Evolutionary conservation across 768 basidiomycete genomes (phyloP).

Genomic region (Coprinellus micaceus): DNA sequence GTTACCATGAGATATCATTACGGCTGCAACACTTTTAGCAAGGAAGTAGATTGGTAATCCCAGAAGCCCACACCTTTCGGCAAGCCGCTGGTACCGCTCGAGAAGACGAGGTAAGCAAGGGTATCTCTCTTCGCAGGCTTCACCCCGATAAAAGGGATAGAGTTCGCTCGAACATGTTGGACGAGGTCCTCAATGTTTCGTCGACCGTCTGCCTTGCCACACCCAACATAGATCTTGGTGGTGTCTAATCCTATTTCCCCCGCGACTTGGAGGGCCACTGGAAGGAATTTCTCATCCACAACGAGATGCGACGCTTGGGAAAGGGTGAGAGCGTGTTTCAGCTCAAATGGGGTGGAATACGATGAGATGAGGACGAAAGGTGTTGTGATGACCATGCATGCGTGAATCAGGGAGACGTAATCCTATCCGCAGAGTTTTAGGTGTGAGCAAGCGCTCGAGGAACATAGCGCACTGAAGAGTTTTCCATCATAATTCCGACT

Average conservation of each 20-base stretch:
- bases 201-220: slow-evolving; percentile 37
- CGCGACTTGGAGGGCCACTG: slow-evolving; percentile 28
- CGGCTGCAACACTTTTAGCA: slow-evolving; percentile 35
- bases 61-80: slow-evolving; percentile 54
- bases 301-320: slow-evolving; percentile 33
- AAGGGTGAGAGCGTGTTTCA: slow-evolving; percentile 31
- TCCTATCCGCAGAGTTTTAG: slow-evolving; percentile 22
- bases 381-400: slow-evolving; percentile 27
- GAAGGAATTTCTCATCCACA: slow-evolving; percentile 30
- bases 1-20: slow-evolving; percentile 75
- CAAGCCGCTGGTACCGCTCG: slow-evolving; percentile 73
- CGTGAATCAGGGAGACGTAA: slow-evolving; percentile 31
- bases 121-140: slow-evolving; percentile 48
- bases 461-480: slow-evolving; percentile 52
- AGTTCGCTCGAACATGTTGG: slow-evolving; percentile 30
- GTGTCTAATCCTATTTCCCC: slow-evolving; percentile 32
- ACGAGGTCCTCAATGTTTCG: slow-evolving; percentile 46
- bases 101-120: slow-evolving; percentile 68
- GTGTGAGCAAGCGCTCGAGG: not conserved
- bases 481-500: slow-evolving; percentile 67
- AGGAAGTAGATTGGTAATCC: not conserved
- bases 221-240: slow-evolving; percentile 48
- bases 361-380: slow-evolving; percentile 35
- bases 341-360: slow-evolving; percentile 35
- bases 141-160: slow-evolving; percentile 38